These are phyloP conservation scores for Sporothrix variecibatus DNA, from an alignment of 2,329 filamentous ascomycete genomes.

Conservation along the genomic window DNA sequence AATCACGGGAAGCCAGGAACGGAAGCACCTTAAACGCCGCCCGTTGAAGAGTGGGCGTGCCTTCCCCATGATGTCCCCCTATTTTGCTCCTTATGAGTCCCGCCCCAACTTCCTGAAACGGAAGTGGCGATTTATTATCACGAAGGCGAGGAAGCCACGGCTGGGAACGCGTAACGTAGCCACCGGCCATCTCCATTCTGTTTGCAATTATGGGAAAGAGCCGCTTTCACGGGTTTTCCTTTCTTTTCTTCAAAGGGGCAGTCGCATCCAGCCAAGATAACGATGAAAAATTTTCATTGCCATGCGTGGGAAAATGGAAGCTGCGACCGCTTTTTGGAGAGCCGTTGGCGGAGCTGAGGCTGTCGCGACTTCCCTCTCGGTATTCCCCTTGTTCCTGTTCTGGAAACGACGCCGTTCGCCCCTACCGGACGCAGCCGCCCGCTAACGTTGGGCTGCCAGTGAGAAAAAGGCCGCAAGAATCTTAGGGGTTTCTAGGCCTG, in stretches of 20 bases:
- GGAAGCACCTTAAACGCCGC: neutral
- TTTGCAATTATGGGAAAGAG: neutral
- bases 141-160: neutral
- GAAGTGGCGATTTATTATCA: conserved; percentile 16
- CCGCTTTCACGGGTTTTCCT: too few relatives aligned
- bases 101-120: conserved; percentile 15
- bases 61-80: neutral
- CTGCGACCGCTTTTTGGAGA: neutral
- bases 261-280: neutral
- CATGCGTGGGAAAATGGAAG: neutral
- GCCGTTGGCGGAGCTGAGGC: neutral
- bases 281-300: neutral
- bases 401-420: conserved; percentile 12
- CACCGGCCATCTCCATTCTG: neutral
- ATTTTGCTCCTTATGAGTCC: neutral
- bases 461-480: conserved; percentile 13
- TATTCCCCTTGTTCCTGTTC: neutral
- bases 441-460: conserved; percentile 9
- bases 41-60: neutral
- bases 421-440: conserved; percentile 22
- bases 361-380: neutral
- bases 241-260: neutral
- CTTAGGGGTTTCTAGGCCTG: neutral
- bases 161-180: conserved; percentile 11
- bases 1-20: neutral